Conservation (phyloP, 768 basidiomycete genomes). For the Rhodotorula babjevae region DNA sequence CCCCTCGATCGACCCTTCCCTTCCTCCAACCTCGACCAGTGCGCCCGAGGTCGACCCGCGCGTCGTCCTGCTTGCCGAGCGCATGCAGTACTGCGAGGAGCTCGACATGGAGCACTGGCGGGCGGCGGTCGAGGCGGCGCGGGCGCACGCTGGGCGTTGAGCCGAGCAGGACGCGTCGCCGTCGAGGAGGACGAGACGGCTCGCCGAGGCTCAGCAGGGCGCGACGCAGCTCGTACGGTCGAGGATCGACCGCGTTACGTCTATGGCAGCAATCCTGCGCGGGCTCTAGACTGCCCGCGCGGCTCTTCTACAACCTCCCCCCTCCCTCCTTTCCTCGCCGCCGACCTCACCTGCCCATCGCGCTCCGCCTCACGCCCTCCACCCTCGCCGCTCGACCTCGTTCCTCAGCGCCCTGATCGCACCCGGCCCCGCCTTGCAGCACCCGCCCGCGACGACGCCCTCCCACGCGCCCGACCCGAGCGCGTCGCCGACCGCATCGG, state of each 20-base stretch:
- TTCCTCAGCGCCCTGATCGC: constrained; percentile 44
- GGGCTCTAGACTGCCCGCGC: no score
- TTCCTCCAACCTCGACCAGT: background rate
- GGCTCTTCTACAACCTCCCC: no score
- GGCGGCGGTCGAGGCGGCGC: background rate
- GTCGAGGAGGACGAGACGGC: no score
- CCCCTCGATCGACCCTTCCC: background rate
- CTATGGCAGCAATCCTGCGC: no score
- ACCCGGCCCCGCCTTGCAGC: constrained; percentile 46
- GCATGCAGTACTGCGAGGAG: background rate
- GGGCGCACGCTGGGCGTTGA: background rate
- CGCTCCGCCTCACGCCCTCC: background rate
- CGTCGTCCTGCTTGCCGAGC: background rate
- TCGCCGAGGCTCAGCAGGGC: background rate
- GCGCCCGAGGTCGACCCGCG: background rate
- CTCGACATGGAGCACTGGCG: constrained; percentile 7
- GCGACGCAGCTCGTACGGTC: no score
- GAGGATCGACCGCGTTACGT: no score
- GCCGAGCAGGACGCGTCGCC: background rate
- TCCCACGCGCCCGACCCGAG: constrained; percentile 39
- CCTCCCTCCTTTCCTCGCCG: no score
- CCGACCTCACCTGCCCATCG: no score
- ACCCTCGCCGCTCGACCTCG: constrained; percentile 25
- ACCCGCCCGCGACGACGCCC: constrained; percentile 47
- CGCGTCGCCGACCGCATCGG: constrained; percentile 22